Base-by-base conservation (phyloP, 306 rosid species). In the Alnus rubra region DNA sequence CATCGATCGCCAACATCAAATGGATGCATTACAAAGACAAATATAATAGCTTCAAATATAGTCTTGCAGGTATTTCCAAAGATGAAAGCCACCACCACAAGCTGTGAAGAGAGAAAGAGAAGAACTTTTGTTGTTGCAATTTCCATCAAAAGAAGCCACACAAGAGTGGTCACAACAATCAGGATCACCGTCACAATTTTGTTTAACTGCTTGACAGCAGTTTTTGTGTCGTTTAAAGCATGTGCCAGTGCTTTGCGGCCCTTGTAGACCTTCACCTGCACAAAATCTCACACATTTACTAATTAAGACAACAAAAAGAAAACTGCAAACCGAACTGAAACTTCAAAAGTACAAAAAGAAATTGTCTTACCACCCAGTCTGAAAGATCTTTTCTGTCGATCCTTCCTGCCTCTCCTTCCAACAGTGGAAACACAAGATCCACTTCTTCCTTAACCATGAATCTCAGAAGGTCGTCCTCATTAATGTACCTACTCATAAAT, bases 21-120 rank as follows among this genome's bases (percentile, higher is more conserved):
- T 7, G 99, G 99, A 79, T 95, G 99, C 99, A 95, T 90, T 2
- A 95, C 93, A 78, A 95, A 95, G 69, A 95, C 99, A 5, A 93
- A 95, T 48, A 95, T 82, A 78, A 95, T 84, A 73, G 96, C 93
- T 85, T 95, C 99, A 72, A 95, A 93, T 77, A 90, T 82, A 59
- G 86, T 90, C 80, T 93, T 93, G 94, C 97, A 91, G n/a, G 98
- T 90, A 90, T 91, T 92, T 64, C 97, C 98, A 70, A 95, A 91
- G 86, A 95, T 89, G 83, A 93, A 95, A 54, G 77, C 90, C 2
- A 87, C 98, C 15, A 91, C 88, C 12, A 90, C 87, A 51, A 93
- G 87, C 83, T 93, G 98, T 0, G 99, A 91, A 10, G 90, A 87
- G 78, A 95, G 88, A 83, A 95, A 70, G 23, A 95, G 77, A 13